These are phyloP conservation scores for Chlamydomonas eustigma DNA, from an alignment of 139 green algal genomes.

Conservation along the genomic window DNA sequence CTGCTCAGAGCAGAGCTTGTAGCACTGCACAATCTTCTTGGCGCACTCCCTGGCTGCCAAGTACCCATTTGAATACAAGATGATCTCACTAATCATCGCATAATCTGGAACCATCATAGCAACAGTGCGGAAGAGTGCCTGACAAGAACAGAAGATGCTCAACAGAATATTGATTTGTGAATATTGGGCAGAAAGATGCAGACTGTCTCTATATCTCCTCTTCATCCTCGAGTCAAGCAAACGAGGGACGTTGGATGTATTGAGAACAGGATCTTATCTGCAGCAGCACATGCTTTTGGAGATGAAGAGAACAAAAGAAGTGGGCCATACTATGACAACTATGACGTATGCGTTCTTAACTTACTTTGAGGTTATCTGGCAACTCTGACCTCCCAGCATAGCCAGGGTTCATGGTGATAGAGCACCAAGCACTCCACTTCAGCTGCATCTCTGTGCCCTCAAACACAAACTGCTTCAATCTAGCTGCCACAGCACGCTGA, in stretches of 20 bases:
- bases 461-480: slow-evolving; percentile 63
- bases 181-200: too few species aligned
- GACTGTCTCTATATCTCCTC: too few species aligned
- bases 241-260: not conserved
- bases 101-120: slow-evolving; percentile 82
- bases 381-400: slow-evolving; percentile 41
- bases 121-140: slow-evolving; percentile 65
- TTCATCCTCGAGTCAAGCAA: too few species aligned
- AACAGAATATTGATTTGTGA: not conserved
- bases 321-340: not conserved
- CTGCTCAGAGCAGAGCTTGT: slow-evolving; percentile 81
- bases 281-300: not conserved
- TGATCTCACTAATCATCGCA: slow-evolving; percentile 71
- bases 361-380: slow-evolving; percentile 70
- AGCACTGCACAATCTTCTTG: slow-evolving; percentile 82
- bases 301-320: not conserved
- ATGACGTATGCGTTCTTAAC: not conserved
- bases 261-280: not conserved
- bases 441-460: slow-evolving; percentile 73
- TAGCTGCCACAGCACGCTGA: slow-evolving; percentile 67
- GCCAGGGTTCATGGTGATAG: slow-evolving; percentile 83
- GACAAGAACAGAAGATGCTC: not conserved
- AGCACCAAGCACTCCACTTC: slow-evolving; percentile 43
- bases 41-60: slow-evolving; percentile 58
- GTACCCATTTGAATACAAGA: slow-evolving; percentile 63